phyloP scores from a whole-genome alignment of 441 rosid species.

The Mallotus repandus region DNA sequence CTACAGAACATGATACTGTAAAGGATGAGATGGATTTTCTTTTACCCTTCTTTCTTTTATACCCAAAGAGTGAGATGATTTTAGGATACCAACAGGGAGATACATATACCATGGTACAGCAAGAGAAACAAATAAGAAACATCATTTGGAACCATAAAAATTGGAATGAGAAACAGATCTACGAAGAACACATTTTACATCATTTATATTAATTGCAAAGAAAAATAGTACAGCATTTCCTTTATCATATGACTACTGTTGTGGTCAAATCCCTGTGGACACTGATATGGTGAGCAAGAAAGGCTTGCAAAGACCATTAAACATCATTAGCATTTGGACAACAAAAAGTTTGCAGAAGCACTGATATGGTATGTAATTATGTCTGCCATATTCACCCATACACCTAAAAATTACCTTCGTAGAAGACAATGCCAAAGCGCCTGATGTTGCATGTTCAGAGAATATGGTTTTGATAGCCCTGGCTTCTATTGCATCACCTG shows the following conservation, averaged over 20 bases:
- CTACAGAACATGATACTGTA: not conserved
- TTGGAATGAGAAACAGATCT: not conserved
- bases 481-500: slow-evolving; percentile 91
- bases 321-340: not conserved
- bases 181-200: too few species aligned
- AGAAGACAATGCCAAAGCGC: slow-evolving; percentile 81
- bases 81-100: too few species aligned
- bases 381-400: not conserved
- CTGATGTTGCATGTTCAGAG: slow-evolving; percentile 72
- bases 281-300: not conserved
- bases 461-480: slow-evolving; percentile 69
- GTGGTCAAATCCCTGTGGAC: not conserved
- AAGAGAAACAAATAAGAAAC: not conserved
- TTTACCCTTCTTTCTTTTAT: not conserved
- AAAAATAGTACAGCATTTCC: too few species aligned
- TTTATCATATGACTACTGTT: too few species aligned
- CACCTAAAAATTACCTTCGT: slow-evolving; percentile 61
- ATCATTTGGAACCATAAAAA: not conserved
- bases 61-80: not conserved
- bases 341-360: not conserved
- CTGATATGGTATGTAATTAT: not conserved
- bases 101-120: too few species aligned
- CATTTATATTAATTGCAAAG: too few species aligned
- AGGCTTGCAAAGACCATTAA: not conserved
- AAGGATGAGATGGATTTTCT: not conserved